Base-by-base conservation (phyloP, 2,329 filamentous ascomycete genomes). In the Trichophyton schoenleinii region DNA sequence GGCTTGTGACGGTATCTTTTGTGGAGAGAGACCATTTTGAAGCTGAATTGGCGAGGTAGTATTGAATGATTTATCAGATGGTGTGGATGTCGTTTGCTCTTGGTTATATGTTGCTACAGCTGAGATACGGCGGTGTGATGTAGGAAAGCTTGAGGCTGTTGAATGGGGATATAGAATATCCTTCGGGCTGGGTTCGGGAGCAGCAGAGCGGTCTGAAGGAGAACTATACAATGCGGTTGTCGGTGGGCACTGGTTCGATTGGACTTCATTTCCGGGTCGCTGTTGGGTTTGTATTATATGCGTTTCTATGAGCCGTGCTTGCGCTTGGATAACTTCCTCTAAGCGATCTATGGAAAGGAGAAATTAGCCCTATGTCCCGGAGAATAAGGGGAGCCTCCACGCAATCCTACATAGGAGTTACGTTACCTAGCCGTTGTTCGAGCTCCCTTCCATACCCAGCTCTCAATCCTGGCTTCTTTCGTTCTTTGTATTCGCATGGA, bases 381-480 rank as follows among this genome's bases (percentile, higher is more conserved):
- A 13, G n/a, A 28, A 59, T 57, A 57, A 53, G 22, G 3, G 31
- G n/a, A n/a, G 6, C 1, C 9, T 58, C 25, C 18, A 38, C 25
- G 20, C 5, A 44, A 44, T 44, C 6, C 22, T n/a, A 22, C 9
- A 38, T 38, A 38, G 11, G 34, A 31, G 62, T 15, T 18, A 65
- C 59, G 28, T 38, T 60, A 76, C 74, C 74, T 46, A 89, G 80
- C 42, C 87, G 81, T 67, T 88, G 84, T 71, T 89, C 87, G 31
- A 89, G 75, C 72, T 89, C 87, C 61, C 86, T 82, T 15, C 87
- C 87, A 70, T 89, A 89, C 1, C 83, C 84, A 66, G 84, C 81
- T 34, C 82, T 76, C 42, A 82, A 77, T 1, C 86, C 86, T 6
- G 86, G 85, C 70, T 87, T 88, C 74, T 87, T 87, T 48, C 86